Evolutionary conservation across 1,284 basidiomycete genomes (phyloP), one percentile per base, ranked within the genome.

Genomic region (Paramarasmius palmivorus): DNA sequence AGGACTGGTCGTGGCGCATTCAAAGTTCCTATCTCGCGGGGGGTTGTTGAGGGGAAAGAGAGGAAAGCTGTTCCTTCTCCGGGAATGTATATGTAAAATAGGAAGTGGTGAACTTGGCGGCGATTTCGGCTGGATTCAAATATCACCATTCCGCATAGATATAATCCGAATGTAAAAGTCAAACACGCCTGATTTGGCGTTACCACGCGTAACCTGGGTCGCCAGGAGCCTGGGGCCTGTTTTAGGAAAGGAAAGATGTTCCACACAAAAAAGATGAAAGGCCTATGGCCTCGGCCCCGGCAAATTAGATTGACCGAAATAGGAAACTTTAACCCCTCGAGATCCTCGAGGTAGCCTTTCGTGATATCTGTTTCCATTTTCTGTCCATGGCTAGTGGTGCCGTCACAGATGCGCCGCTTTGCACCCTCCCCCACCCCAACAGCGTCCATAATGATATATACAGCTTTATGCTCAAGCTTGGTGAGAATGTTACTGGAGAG

Each of bases 221-320:
- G 47, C 42, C 49, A 50, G 54, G 54, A 42, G 26, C 46, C 26
- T 29, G 25, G 23, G 17, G 25, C 32, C 54, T 46, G 49, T 48
- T 51, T 55, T 40, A 45, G 54, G 54, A 29, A 44, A 35, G 42
- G 12, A 41, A 41, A 38, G 41, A 38, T 32, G 22, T n/a, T n/a
- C n/a, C n/a, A n/a, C n/a, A n/a, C n/a, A n/a, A 42, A n/a, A 41
- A 41, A 38, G 41, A 38, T 32, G 22, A 38, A 34, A 17, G 41
- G 47, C 10, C 17, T 25, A 50, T 34, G 39, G 54, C 54, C 54
- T 55, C 54, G 54, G 54, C 54, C 54, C 54, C 54, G 54, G 54
- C 49, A 46, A 52, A 51, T 23, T 39, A 19, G 44, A 48, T 55
- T 55, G 37, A 44, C 54, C 45, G 49, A 14, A 52, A 51, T 48